Evolutionary conservation across 2,329 filamentous ascomycete species (phyloP), one percentile per base, ranked within the genome.

Genomic region (Monosporascus sp.): DNA sequence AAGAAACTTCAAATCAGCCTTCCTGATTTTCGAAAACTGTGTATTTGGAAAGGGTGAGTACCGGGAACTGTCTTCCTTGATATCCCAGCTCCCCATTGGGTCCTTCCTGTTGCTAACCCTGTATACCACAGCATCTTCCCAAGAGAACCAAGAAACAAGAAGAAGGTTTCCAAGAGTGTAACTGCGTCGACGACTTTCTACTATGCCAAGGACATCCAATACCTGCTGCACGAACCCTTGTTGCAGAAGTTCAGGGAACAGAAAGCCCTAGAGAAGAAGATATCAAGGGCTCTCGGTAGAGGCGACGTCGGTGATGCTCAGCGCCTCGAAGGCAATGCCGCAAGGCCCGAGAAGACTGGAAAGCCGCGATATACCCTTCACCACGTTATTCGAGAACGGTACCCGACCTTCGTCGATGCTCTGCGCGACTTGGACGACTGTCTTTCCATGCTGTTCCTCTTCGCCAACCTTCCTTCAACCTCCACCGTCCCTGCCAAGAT

Each of bases 1-100:
- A 91, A 92, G 73, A 99, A 97, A 78, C 86, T 99, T 58, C 94
- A 99, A 76, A 89, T 99, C 74, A 96, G 89, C 67, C 84, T 99
- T 53, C 91, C 92, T 62, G 94, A 99, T 76, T 99, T 99, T 77
- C 87, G 94, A 75, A 88, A 96, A 76, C 82, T 99, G 70, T 99
- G 94, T 78, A 99, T 99, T 73, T 99, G 96, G 87, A 97, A 97
- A 79, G 94, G 92, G 64, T 66, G 63, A 50, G 63, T 38, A 5
- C 4, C 14, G 17, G 26, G 24, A 35, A 24, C 19, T 51, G n/a
- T n/a, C n/a, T 26, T 38, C 41, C 31, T 26, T 20, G 31, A 35
- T 19, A 16, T 11, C 16, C 41, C 40, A 43, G 17, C 26, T 48
- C 45, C 26, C 26, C 24, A n/a, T 27, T 19, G 7, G 37, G 3